Evolutionary conservation across 176 grass and related monocot genomes (phyloP), one percentile per base, ranked within the genome.

Genomic region (Tillandsia fasciculata): DNA sequence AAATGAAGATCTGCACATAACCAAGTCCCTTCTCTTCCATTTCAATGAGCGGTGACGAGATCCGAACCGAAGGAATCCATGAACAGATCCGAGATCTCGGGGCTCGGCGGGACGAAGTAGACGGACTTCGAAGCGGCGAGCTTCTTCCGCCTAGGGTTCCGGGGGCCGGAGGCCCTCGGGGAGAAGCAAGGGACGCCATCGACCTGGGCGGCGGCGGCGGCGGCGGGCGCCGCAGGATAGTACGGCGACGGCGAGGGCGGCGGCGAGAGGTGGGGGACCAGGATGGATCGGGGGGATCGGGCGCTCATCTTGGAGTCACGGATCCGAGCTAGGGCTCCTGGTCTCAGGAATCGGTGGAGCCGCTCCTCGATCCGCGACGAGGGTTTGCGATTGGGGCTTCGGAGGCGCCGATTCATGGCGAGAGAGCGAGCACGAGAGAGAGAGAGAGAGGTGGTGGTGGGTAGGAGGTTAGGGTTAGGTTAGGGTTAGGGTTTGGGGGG

Each of bases 71-170:
- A 80, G 1, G 51, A 76, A 58, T 20, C 72, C 70, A 48, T 75
- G 0, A 52, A 59, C 28, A 48, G 66, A 14, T 82, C 89, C 49
- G 72, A 50, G 52, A 79, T 54, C 29, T 74, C 33, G 3, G 66
- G 65, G 58, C 70, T 72, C 10, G 85, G 66, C 2, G 89, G 84
- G 13, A 76, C 83, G 52, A 93, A 90, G 17, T 79, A 77, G 6
- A 88, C 75, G 53, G 56, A 68, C 12, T 76, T 69, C 9, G 80
- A 75, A 2, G 94, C 87, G 6, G 81, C 74, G 17, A 99, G 86
- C 80, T 84, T 99, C 89, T 93, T 99, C 33, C 89, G 87, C 23
- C 84, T 76, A 12, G 85, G 84, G 54, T 82, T 90, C 47, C 86
- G 77, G 13, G 56, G 77, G 27, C 86, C 74, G 11, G 59, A 76